A percentile compares a stretch with the other conserved stretches of the same genome.
These are phyloP conservation scores for Phialemonium atrogriseum DNA, from an alignment of 2,329 filamentous ascomycete species.

Conservation along the genomic window DNA sequence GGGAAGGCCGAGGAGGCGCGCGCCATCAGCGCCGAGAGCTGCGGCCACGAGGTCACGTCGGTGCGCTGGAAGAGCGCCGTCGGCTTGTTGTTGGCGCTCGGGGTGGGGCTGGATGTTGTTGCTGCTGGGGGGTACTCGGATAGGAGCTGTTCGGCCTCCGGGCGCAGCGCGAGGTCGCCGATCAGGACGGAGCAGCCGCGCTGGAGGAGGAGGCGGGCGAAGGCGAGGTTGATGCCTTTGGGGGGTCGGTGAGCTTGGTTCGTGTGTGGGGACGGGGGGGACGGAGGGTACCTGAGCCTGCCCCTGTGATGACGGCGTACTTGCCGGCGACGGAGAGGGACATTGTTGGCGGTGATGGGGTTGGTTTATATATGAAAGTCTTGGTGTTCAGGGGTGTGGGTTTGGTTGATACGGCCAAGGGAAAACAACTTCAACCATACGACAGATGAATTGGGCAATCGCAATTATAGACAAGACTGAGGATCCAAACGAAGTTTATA, in stretches of 20 bases:
- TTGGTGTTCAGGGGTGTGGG: too few species aligned
- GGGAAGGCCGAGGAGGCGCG: slow-evolving; percentile 25
- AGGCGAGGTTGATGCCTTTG: slow-evolving; percentile 33
- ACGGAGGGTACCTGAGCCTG: slow-evolving; percentile 37
- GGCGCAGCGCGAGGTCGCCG: slow-evolving; percentile 32
- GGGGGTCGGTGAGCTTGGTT: neutral
- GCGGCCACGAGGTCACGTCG: slow-evolving; percentile 34
- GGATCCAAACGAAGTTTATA: too few species aligned
- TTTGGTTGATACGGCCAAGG: too few species aligned
- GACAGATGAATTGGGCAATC: too few species aligned
- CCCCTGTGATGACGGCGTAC: slow-evolving; percentile 45
- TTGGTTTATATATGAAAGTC: too few species aligned
- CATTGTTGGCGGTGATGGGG: neutral
- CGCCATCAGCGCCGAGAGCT: slow-evolving; percentile 26
- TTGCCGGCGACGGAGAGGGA: slow-evolving; percentile 19
- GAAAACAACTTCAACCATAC: too few species aligned
- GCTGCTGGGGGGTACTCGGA: slow-evolving; percentile 12
- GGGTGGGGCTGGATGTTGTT: too few species aligned
- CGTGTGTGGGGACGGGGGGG: neutral
- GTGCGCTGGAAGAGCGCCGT: slow-evolving; percentile 33
- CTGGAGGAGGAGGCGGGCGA: slow-evolving; percentile 31
- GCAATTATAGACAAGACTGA: too few species aligned
- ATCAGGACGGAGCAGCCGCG: slow-evolving; percentile 35
- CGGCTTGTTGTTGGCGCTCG: slow-evolving; percentile 2
- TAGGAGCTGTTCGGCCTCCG: slow-evolving; percentile 30